Evolutionary conservation across 371 early-diverging fungal genomes (phyloP).

Genomic region (Mortierella sp.): DNA sequence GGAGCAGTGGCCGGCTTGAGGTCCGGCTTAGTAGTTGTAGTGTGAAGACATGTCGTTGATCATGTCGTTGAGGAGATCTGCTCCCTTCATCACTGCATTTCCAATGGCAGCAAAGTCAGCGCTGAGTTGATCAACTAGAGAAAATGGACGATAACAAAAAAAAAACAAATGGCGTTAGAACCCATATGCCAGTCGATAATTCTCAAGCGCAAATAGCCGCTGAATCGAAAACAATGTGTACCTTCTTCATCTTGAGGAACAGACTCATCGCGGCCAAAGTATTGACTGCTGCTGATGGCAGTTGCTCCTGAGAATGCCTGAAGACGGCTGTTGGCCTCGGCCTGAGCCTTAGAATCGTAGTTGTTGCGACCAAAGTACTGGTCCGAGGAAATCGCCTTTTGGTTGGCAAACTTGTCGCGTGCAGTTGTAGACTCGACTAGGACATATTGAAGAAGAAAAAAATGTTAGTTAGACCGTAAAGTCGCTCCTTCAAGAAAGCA

Average conservation of each 20-base stretch:
- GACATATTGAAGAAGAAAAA: not conserved
- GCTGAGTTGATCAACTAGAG: slow-evolving; percentile 54
- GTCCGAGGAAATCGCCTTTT: slow-evolving; percentile 89
- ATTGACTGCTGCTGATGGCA: slow-evolving; percentile 86
- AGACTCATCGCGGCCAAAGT: slow-evolving; percentile 82
- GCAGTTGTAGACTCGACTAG: slow-evolving; percentile 60
- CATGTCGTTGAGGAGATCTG: slow-evolving; percentile 50
- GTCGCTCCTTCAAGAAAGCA: not conserved
- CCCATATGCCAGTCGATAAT: too few relatives aligned
- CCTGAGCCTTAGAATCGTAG: slow-evolving; percentile 73
- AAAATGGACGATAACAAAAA: not conserved
- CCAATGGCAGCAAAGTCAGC: slow-evolving; percentile 79
- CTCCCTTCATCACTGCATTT: slow-evolving; percentile 76
- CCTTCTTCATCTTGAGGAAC: slow-evolving; percentile 41
- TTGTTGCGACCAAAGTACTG: slow-evolving; percentile 90
- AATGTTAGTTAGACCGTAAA: not conserved
- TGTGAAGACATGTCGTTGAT: slow-evolving; percentile 57
- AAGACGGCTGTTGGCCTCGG: slow-evolving; percentile 75
- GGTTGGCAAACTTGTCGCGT: slow-evolving; percentile 78
- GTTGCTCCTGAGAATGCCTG: slow-evolving; percentile 79
- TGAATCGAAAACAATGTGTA: not conserved
- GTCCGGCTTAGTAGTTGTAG: slow-evolving; percentile 51
- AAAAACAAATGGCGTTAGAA: not conserved
- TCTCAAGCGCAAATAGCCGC: too few relatives aligned
- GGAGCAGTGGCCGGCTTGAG: not conserved